Conservation (phyloP, 2,329 filamentous ascomycete species). For the Colletotrichum chlorophyti region DNA sequence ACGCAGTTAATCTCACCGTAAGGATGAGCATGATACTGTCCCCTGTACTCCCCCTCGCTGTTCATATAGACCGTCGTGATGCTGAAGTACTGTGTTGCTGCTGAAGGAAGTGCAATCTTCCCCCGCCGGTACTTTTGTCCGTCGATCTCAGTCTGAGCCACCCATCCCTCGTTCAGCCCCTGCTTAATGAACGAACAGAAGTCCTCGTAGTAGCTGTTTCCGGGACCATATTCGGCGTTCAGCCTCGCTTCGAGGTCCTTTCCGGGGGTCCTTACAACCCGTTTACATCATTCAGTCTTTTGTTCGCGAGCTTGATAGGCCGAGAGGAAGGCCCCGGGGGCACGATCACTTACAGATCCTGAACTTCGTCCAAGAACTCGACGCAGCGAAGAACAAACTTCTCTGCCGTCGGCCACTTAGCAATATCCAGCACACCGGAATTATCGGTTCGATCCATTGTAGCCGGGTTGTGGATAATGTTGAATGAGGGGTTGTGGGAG, state of each 20-base stretch:
- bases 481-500: too few species aligned
- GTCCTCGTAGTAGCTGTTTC: constrained; percentile 49
- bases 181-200: constrained; percentile 45
- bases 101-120: constrained; percentile 52
- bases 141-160: constrained; percentile 48
- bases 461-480: too few species aligned
- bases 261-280: constrained; percentile 47
- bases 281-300: background rate
- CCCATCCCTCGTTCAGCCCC: constrained; percentile 52
- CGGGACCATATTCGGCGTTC: constrained; percentile 50
- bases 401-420: constrained; percentile 37
- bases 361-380: constrained; percentile 39
- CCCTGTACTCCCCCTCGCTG: constrained; percentile 49
- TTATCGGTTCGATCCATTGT: constrained; percentile 19
- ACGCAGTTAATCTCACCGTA: constrained; percentile 65
- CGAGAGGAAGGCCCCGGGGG: background rate
- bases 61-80: constrained; percentile 66
- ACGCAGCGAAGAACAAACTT: constrained; percentile 36
- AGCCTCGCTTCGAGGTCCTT: constrained; percentile 50
- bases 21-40: constrained; percentile 60
- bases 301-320: background rate
- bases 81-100: constrained; percentile 56
- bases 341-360: constrained; percentile 37
- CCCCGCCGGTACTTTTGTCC: constrained; percentile 54
- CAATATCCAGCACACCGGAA: constrained; percentile 33